Conservation (phyloP, 371 early-diverging fungal genomes). For the Phascolomyces articulosus region DNA sequence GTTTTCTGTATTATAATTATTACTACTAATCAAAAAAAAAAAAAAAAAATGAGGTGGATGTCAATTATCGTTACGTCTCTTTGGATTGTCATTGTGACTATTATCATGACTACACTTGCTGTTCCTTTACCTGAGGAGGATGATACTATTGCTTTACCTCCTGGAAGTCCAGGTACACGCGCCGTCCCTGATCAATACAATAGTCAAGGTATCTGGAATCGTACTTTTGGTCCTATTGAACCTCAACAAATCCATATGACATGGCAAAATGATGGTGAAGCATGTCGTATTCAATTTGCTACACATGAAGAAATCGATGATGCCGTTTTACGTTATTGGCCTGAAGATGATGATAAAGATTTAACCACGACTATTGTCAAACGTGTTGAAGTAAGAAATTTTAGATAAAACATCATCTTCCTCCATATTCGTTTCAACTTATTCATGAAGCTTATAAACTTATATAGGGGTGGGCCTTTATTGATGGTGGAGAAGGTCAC, state of each 20-base stretch:
- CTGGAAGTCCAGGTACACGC: conserved; percentile 10
- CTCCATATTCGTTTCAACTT: background rate
- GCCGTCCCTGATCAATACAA: conserved; percentile 16
- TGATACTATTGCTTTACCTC: too few relatives aligned
- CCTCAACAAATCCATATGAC: conserved; percentile 31
- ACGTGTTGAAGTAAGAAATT: conserved; percentile 10
- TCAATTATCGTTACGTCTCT: background rate
- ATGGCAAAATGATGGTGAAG: conserved; percentile 15
- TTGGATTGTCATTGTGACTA: background rate
- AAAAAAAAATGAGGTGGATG: too few relatives aligned
- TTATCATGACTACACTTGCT: background rate
- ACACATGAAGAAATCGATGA: conserved; percentile 10
- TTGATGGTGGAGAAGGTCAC: conserved; percentile 34
- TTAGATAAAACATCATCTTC: too few relatives aligned
- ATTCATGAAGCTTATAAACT: background rate
- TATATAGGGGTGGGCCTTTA: conserved; percentile 34
- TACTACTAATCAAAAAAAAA: too few relatives aligned
- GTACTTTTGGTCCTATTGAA: conserved; percentile 21
- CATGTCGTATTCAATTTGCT: conserved; percentile 28
- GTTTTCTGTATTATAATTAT: too few relatives aligned
- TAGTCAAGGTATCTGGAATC: conserved; percentile 23
- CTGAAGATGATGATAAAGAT: conserved; percentile 1
- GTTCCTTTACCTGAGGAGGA: conserved; percentile 5
- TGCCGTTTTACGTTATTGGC: conserved; percentile 26
- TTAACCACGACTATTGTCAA: background rate